Conservation (phyloP, 1,139 yeast genomes). For the Yamadazyma trypodendri region DNA sequence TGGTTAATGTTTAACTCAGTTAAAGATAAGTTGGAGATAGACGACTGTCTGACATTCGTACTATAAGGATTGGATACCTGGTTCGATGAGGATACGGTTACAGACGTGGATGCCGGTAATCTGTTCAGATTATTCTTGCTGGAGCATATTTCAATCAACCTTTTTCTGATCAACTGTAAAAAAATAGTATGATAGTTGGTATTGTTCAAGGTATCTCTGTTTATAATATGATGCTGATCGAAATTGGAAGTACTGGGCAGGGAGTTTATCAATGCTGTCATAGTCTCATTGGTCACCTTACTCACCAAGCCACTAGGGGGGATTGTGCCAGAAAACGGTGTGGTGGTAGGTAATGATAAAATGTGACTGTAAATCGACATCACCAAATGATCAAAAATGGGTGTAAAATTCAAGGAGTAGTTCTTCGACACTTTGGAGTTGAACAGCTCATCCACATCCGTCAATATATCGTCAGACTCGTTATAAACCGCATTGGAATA, state of each 20-base stretch:
- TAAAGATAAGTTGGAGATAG: constrained; percentile 42
- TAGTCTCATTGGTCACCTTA: constrained; percentile 44
- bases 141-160: constrained; percentile 42
- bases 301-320: constrained; percentile 49
- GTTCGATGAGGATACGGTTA: constrained; percentile 15
- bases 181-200: constrained; percentile 40
- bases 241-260: constrained; percentile 25
- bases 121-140: constrained; percentile 18
- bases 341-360: constrained; percentile 44
- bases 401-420: constrained; percentile 38
- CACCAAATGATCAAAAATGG: constrained; percentile 38
- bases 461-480: constrained; percentile 45
- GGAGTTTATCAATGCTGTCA: constrained; percentile 25
- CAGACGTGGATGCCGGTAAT: constrained; percentile 31
- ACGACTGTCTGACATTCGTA: constrained; percentile 27
- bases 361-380: constrained; percentile 35
- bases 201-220: constrained; percentile 32
- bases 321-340: constrained; percentile 43
- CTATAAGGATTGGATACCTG: constrained; percentile 9
- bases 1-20: constrained; percentile 40
- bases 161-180: constrained; percentile 41
- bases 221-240: constrained; percentile 37
- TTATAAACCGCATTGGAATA: constrained; percentile 33
- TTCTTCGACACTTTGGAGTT: constrained; percentile 24
- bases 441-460: constrained; percentile 38